phyloP scores from a whole-genome alignment of 2,329 filamentous ascomycete species.

The Beauveria bassiana region DNA sequence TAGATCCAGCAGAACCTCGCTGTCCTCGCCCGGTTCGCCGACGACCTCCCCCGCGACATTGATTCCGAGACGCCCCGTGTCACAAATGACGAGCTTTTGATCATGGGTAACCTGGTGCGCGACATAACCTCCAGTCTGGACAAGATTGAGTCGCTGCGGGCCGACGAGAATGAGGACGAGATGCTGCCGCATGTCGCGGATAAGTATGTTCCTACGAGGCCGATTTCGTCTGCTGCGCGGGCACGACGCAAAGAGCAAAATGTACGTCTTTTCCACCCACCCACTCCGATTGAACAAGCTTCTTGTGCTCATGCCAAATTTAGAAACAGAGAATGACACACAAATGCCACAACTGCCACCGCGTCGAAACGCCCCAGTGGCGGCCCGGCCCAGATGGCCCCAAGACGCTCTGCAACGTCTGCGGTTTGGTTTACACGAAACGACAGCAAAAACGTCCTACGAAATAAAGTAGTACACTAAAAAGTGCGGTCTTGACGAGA shows the following conservation, averaged over 20 bases:
- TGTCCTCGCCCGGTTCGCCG: conserved; percentile 3
- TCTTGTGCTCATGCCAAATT: not conserved
- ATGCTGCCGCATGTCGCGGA: not conserved
- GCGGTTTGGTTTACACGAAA: conserved; percentile 8
- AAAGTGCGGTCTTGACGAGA: not conserved
- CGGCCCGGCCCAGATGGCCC: conserved; percentile 9
- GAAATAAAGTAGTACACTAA: not conserved
- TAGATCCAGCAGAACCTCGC: conserved; percentile 1
- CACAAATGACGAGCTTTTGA: not conserved
- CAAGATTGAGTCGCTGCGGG: conserved; percentile 5
- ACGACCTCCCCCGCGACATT: not conserved
- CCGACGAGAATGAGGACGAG: not conserved
- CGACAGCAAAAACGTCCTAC: not conserved
- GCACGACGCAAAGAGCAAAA: not conserved
- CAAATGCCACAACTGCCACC: conserved; percentile 5
- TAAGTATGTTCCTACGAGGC: not conserved
- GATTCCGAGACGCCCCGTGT: not conserved
- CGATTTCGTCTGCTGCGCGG: not conserved
- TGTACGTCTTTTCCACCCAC: not conserved
- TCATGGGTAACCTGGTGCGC: conserved; percentile 2
- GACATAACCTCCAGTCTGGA: conserved; percentile 4
- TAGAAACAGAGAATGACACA: not conserved
- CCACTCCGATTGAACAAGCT: not conserved
- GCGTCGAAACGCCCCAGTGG: conserved; percentile 9
- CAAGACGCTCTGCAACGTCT: conserved; percentile 8